Conservation (phyloP, 768 basidiomycete genomes). For the Leucocoprinus sp. region DNA sequence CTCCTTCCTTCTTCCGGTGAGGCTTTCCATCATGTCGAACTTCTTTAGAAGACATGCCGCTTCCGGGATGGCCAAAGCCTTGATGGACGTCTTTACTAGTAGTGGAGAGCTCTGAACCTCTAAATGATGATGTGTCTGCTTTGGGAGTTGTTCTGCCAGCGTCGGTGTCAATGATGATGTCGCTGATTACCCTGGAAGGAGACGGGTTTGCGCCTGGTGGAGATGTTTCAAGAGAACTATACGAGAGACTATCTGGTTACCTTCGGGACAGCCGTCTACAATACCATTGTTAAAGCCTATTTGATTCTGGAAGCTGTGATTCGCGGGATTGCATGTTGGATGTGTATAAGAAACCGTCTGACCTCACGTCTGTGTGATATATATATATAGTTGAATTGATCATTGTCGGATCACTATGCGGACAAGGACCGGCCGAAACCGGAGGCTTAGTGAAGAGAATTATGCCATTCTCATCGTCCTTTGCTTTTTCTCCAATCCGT, state of each 20-base stretch:
- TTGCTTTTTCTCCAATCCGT: not conserved
- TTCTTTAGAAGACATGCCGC: conserved; percentile 9
- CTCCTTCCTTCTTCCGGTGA: conserved; percentile 5
- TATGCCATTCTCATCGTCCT: not conserved
- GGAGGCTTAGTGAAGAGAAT: conserved; percentile 8
- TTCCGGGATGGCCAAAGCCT: conserved; percentile 9
- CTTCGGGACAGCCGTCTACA: conserved; percentile 10
- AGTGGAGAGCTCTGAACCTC: conserved; percentile 5
- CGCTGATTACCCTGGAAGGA: not conserved
- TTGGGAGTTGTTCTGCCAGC: not conserved
- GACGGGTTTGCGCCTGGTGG: conserved; percentile 3
- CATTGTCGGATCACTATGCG: conserved; percentile 2
- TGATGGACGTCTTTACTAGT: conserved; percentile 11
- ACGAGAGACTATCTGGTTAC: not conserved
- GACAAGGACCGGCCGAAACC: conserved; percentile 15
- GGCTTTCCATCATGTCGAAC: not conserved
- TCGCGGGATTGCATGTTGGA: conserved; percentile 5
- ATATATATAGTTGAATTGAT: not conserved
- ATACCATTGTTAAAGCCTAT: conserved; percentile 10
- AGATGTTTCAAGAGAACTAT: not conserved
- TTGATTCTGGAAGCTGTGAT: not conserved
- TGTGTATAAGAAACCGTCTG: not conserved
- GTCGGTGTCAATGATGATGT: conserved; percentile 6
- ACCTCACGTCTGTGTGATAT: not conserved
- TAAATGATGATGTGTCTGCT: not conserved